These are phyloP conservation scores for Ceratonia siliqua DNA, from an alignment of 306 rosid genomes.

Conservation along the genomic window DNA sequence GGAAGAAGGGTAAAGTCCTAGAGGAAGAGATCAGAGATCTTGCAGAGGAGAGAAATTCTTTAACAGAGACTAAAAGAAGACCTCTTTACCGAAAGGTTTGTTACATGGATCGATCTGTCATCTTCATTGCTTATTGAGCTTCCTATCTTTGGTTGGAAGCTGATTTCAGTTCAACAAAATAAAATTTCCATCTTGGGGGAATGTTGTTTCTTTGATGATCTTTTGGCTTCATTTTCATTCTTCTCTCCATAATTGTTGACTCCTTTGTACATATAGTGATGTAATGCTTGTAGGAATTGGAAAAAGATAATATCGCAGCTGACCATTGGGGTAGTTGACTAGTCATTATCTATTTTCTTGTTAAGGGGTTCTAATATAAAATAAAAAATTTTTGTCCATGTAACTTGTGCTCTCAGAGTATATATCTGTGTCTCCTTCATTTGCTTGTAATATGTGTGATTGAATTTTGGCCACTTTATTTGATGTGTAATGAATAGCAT, in stretches of 20 bases:
- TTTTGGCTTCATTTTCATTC: neutral
- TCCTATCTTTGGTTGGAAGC: neutral
- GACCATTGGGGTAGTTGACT: neutral
- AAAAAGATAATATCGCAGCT: neutral
- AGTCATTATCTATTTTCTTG: neutral
- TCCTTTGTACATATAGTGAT: neutral
- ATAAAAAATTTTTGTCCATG: neutral
- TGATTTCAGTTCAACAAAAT: neutral
- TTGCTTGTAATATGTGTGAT: neutral
- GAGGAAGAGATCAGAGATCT: constrained; percentile 94
- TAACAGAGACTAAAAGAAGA: constrained; percentile 82
- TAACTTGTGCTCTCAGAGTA: neutral
- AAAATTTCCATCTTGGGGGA: neutral
- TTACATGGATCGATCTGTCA: constrained; percentile 19
- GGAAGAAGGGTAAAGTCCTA: constrained; percentile 84
- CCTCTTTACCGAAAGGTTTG: constrained; percentile 82
- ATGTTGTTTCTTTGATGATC: neutral
- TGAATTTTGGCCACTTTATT: neutral
- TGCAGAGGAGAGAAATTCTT: constrained; percentile 92
- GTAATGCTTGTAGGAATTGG: neutral
- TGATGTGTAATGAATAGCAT: neutral
- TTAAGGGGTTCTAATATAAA: neutral
- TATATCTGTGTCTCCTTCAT: neutral
- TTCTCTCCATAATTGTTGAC: neutral
- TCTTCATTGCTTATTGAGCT: constrained; percentile 1